phyloP scores from a whole-genome alignment of 371 early-diverging fungal species.

The Rhizopus microsporus region DNA sequence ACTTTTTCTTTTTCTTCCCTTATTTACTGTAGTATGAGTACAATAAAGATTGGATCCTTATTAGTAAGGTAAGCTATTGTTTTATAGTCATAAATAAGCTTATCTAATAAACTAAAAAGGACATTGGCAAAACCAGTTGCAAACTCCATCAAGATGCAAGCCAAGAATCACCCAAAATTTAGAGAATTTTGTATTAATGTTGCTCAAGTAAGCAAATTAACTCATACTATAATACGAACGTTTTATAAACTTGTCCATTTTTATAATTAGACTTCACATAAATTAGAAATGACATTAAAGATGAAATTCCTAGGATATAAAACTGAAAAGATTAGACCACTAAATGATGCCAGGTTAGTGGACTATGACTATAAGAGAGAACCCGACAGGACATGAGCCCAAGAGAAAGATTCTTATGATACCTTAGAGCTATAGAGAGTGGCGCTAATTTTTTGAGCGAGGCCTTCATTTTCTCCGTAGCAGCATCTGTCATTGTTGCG shows the following conservation, averaged over 20 bases:
- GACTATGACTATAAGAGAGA: too few species aligned
- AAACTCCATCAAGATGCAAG: conserved; percentile 77
- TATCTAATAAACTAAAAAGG: conserved; percentile 18
- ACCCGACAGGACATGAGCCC: background rate
- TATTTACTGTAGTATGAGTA: conserved; percentile 42
- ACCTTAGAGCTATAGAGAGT: conserved; percentile 76
- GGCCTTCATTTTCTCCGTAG: conserved; percentile 83
- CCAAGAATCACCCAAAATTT: conserved; percentile 67
- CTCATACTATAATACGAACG: background rate
- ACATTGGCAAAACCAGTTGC: conserved; percentile 87
- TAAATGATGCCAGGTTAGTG: conserved; percentile 75
- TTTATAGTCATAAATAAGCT: background rate
- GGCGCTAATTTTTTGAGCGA: conserved; percentile 90
- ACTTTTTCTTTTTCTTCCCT: conserved; percentile 1
- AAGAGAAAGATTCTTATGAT: background rate
- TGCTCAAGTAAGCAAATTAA: conserved; percentile 61
- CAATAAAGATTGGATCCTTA: conserved; percentile 65
- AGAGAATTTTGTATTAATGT: conserved; percentile 80
- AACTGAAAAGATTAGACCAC: conserved; percentile 76
- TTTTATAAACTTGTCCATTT: background rate
- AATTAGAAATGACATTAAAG: conserved; percentile 79
- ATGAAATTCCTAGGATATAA: conserved; percentile 84
- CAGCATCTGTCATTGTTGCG: conserved; percentile 72
- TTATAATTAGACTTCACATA: conserved; percentile 52
- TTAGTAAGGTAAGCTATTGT: conserved; percentile 45